These are phyloP conservation scores for Solanum etuberosum DNA, from an alignment of 257 asterid species.

Conservation along the genomic window DNA sequence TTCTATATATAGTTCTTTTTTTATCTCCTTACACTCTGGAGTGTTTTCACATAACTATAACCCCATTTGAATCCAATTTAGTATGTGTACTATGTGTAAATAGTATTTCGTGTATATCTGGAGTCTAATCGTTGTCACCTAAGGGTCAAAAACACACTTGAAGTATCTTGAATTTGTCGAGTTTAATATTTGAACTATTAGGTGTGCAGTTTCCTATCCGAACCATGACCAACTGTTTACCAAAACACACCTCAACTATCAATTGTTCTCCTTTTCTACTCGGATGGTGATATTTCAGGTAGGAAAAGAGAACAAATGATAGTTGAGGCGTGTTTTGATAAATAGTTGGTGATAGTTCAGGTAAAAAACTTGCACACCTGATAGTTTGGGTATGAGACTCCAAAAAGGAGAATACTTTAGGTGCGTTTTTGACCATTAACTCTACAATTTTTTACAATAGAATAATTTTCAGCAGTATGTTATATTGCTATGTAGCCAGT, in stretches of 20 bases:
- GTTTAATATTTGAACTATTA: neutral
- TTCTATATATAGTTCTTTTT: neutral
- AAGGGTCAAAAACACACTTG: neutral
- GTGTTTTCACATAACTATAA: neutral
- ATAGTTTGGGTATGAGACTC: neutral
- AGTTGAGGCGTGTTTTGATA: neutral
- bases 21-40: neutral
- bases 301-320: neutral
- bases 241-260: neutral
- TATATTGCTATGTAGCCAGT: neutral
- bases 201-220: too few relatives aligned
- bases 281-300: neutral
- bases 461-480: neutral
- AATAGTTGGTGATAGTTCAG: neutral
- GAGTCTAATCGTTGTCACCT: neutral
- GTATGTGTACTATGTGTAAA: neutral
- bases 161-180: neutral
- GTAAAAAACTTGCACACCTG: too few relatives aligned
- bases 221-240: neutral
- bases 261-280: neutral
- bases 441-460: neutral
- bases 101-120: neutral
- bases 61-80: neutral
- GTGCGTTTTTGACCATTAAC: neutral
- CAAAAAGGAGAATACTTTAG: fast-evolving